Conservation (phyloP, 768 basidiomycete genomes). For the Mycena belliarum region DNA sequence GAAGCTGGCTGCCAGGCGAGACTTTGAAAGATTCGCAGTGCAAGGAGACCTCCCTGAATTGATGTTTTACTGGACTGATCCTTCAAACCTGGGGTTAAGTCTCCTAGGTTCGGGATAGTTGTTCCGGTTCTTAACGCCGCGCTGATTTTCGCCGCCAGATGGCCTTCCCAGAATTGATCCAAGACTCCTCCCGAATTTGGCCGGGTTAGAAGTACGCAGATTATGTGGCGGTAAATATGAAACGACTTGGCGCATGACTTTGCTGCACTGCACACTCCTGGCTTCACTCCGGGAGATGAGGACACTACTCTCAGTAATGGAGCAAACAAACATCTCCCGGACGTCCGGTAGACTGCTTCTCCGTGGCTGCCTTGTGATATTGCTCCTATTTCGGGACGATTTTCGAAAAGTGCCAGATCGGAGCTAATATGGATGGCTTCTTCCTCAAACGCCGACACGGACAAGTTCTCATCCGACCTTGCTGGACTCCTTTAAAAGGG, state of each 20-base stretch:
- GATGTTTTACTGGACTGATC: no score
- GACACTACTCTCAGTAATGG: not conserved
- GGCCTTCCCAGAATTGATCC: not conserved
- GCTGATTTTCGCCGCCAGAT: not conserved
- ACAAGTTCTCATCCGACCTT: not conserved
- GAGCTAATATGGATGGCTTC: constrained; percentile 1
- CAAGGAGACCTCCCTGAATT: no score
- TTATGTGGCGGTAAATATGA: no score
- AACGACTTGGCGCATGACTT: no score
- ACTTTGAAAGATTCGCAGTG: no score
- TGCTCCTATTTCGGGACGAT: not conserved
- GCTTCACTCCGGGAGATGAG: not conserved
- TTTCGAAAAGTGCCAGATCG: not conserved
- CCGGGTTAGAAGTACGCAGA: not conserved
- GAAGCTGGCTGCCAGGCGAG: no score
- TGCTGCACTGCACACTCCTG: no score
- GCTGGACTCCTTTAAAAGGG: constrained; percentile 6
- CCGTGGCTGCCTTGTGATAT: not conserved
- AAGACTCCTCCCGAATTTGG: no score
- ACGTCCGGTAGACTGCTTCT: not conserved
- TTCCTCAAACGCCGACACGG: constrained; percentile 8
- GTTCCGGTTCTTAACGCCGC: not conserved
- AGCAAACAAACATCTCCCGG: not conserved
- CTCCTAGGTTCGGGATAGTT: not conserved
- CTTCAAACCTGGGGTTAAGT: no score